Evolutionary conservation across 495 filamentous ascomycete species (phyloP), one percentile per base, ranked within the genome.

Genomic region (Aspergillus hancockii): DNA sequence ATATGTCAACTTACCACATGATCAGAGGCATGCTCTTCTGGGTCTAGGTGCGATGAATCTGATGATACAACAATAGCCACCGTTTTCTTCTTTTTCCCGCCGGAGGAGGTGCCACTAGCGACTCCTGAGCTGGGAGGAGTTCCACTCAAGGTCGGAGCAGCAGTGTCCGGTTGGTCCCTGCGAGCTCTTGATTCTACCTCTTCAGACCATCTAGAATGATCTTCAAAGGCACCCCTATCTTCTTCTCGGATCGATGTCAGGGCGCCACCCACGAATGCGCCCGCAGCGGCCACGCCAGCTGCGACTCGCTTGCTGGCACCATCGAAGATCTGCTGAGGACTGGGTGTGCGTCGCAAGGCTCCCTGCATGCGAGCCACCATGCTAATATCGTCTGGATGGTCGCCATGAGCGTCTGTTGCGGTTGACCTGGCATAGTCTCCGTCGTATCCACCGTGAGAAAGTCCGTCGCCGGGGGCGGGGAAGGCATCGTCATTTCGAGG

Each of bases 31-130:
- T 73, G 85, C 81, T 86, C 87, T 38, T 86, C 85, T 16, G 81
- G 75, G 54, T 87, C 81, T 47, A 85, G 77, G 9, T 79, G 67
- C 22, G 74, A 77, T 10, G 83, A 77, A 52, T 91, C 89, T 10
- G 91, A 91, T 53, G 90, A 93, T 14, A 97, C 82, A 40, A 96
- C 88, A 68, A 97, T 85, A 3, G 85, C 91, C 18, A 96, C 89
- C 12, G 86, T 90, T 75, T 89, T 96, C 58, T 86, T 84, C 57
- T 66, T 72, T 12, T 71, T 67, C 19, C 19, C 16, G 22, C 61
- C 55, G 21, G 57, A 43, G 19, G 65, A 52, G 13, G 64, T 68
- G 1, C 65, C 62, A 9, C 67, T 40, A 51, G 41, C 58, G 13
- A 55, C 49, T 23, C 49, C 63, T 19, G 66, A 71, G 38, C 52